phyloP scores from a whole-genome alignment of 2,329 filamentous ascomycete genomes.

The Mariannaea elegans region DNA sequence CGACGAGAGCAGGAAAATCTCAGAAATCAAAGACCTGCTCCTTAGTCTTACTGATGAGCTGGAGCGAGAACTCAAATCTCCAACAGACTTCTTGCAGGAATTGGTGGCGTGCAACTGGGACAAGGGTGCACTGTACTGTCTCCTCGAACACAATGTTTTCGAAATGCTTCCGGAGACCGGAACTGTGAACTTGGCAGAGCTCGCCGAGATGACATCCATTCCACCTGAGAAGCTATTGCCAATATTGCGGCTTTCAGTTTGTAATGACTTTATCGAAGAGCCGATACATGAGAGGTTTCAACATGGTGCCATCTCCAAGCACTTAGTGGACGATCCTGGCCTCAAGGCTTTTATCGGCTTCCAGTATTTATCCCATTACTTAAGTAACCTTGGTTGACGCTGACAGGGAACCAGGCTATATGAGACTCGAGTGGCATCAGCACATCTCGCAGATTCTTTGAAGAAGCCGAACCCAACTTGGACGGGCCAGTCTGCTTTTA shows the following conservation, averaged over 20 bases:
- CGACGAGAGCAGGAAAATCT: neutral
- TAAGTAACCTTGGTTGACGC: neutral
- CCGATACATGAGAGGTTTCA: constrained; percentile 11
- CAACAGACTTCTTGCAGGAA: constrained; percentile 45
- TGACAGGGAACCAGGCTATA: constrained; percentile 17
- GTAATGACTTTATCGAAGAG: constrained; percentile 25
- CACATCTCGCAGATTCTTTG: constrained; percentile 30
- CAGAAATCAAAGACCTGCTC: constrained; percentile 14
- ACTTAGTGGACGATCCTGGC: constrained; percentile 17
- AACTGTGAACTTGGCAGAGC: constrained; percentile 6
- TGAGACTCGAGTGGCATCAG: constrained; percentile 31
- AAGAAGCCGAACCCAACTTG: constrained; percentile 25
- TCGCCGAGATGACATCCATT: constrained; percentile 20
- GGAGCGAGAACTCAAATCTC: constrained; percentile 7
- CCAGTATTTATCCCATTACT: constrained; percentile 13
- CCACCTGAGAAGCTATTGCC: constrained; percentile 25
- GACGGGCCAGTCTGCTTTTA: constrained; percentile 32
- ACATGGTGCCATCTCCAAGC: constrained; percentile 21
- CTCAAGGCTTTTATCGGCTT: constrained; percentile 29
- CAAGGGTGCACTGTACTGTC: constrained; percentile 27
- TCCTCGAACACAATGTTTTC: constrained; percentile 26
- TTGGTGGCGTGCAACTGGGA: constrained; percentile 50
- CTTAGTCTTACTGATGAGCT: constrained; percentile 21
- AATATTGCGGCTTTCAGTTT: constrained; percentile 25
- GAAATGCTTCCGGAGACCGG: constrained; percentile 20